Base-by-base conservation (phyloP, 2,329 filamentous ascomycete genomes). In the Trichocomaceae sp. region DNA sequence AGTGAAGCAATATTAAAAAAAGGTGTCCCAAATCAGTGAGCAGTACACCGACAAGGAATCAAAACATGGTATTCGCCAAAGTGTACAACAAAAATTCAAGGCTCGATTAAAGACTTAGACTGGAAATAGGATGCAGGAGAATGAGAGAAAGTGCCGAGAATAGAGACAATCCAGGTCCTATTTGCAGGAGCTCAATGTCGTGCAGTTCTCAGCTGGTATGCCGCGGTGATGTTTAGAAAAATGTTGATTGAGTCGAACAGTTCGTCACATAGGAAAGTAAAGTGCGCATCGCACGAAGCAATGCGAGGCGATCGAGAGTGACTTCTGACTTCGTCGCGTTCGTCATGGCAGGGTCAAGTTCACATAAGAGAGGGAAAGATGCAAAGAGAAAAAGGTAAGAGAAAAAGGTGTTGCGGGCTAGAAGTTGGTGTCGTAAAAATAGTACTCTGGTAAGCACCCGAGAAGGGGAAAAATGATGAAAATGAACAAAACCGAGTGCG, bases 401-500 rank as follows among this genome's bases (percentile, higher is more conserved):
- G 41, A 41, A 22, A 33, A 47, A 47, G 31, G 22, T 10, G 19
- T 10, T 42, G 44, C 44, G 41, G 44, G 51, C 44, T 53, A 33
- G 49, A 56, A 57, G 39, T 58, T 75, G 71, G 55, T 52, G 50
- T 54, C 45, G 50, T 49, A 50, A 49, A 17, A 39, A 7, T 7
- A 39, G n/a, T 13, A 42, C 17, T 10, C 17, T 1, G 17, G 8
- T 12, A 13, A 9, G 2, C 2, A 13, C 10, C n/a, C 8, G 9
- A 22, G 19, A 42, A 22, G 4, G 7, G 7, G 15, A 41, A 41
- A 19, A 17, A 9, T 20, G 17, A 41, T 5, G 13, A 41, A 55
- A n/a, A 54, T 55, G 47, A 52, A 45, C 33, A 55, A 35, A 56
- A 49, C 54, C 54, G 46, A 49, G 47, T 69, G 54, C 78, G 75